A percentile compares a stretch with the other conserved stretches of the same genome.
phyloP scores from a whole-genome alignment of 441 rosid species.

The Populus hybrid region DNA sequence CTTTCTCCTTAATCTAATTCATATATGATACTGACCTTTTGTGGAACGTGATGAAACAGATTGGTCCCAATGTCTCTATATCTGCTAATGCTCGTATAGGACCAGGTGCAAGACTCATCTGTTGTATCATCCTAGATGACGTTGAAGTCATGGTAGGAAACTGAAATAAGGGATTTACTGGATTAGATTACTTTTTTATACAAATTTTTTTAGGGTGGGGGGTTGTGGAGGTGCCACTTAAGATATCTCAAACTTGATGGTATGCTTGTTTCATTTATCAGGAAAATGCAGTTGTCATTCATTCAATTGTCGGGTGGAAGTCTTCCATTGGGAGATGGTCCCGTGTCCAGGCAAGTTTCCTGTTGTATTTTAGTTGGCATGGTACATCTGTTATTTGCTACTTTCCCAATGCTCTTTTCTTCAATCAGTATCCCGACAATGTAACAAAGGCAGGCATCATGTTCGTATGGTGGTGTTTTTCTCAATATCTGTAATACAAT shows the following conservation, averaged over 20 bases:
- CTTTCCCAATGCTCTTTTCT: not conserved
- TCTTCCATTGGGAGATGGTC: slow-evolving; percentile 94
- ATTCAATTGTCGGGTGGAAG: slow-evolving; percentile 91
- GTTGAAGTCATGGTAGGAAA: slow-evolving; percentile 80
- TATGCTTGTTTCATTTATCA: slow-evolving; percentile 29
- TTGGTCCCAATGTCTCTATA: slow-evolving; percentile 88
- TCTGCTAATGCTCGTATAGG: slow-evolving; percentile 96
- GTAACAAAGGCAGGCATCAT: not conserved
- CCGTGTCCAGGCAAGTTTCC: slow-evolving; percentile 81
- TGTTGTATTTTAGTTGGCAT: slow-evolving; percentile 2
- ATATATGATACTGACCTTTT: slow-evolving; percentile 13
- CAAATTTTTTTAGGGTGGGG: not conserved
- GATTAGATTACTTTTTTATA: not conserved
- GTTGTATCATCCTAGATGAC: slow-evolving; percentile 80
- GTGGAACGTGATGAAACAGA: slow-evolving; percentile 42
- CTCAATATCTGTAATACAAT: not conserved
- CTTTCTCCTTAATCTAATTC: not conserved
- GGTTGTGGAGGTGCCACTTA: not conserved
- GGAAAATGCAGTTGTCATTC: slow-evolving; percentile 86
- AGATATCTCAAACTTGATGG: slow-evolving; percentile 18
- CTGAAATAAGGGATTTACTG: slow-evolving; percentile 4
- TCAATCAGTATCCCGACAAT: not conserved
- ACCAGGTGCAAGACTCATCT: slow-evolving; percentile 88
- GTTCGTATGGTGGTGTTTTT: not conserved
- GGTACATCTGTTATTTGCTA: not conserved